phyloP scores from a whole-genome alignment of 805 yeast genomes.

The Komagataella kurtzmanii region DNA sequence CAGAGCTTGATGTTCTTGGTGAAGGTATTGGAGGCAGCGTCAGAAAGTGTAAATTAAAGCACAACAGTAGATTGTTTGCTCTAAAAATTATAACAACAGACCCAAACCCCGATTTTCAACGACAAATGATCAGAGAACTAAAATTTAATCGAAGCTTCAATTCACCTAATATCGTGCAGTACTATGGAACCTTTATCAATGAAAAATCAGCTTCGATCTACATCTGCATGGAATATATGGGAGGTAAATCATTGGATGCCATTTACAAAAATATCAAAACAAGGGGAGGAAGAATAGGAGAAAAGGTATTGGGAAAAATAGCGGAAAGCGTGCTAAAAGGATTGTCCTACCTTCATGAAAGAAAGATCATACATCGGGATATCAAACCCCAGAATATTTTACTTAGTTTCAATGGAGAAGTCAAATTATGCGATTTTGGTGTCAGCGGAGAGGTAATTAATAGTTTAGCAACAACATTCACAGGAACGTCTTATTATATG shows the following conservation, averaged over 20 bases:
- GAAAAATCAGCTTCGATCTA: slow-evolving; percentile 70
- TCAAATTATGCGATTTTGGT: slow-evolving; percentile 93
- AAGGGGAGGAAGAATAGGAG: slow-evolving; percentile 81
- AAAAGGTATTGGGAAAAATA: slow-evolving; percentile 81
- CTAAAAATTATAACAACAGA: slow-evolving; percentile 61
- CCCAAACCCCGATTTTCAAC: slow-evolving; percentile 77
- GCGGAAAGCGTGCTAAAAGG: slow-evolving; percentile 82
- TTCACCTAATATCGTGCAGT: slow-evolving; percentile 77
- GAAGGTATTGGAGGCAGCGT: slow-evolving; percentile 96
- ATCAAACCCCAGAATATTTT: slow-evolving; percentile 92
- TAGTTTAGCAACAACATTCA: slow-evolving; percentile 89
- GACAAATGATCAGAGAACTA: slow-evolving; percentile 81
- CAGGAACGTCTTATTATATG: slow-evolving; percentile 97
- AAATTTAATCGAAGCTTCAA: slow-evolving; percentile 77
- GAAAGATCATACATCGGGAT: slow-evolving; percentile 85
- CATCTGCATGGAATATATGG: slow-evolving; percentile 97
- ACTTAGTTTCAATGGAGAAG: slow-evolving; percentile 62
- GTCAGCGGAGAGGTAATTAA: slow-evolving; percentile 95
- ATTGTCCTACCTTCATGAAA: slow-evolving; percentile 74
- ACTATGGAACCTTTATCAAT: slow-evolving; percentile 84
- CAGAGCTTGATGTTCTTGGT: slow-evolving; percentile 63
- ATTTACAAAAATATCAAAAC: slow-evolving; percentile 66
- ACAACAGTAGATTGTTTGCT: slow-evolving; percentile 64
- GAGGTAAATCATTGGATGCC: slow-evolving; percentile 82
- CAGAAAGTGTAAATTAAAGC: slow-evolving; percentile 52